Conservation (phyloP, 805 yeast genomes). For the Starmerella bombicola region DNA sequence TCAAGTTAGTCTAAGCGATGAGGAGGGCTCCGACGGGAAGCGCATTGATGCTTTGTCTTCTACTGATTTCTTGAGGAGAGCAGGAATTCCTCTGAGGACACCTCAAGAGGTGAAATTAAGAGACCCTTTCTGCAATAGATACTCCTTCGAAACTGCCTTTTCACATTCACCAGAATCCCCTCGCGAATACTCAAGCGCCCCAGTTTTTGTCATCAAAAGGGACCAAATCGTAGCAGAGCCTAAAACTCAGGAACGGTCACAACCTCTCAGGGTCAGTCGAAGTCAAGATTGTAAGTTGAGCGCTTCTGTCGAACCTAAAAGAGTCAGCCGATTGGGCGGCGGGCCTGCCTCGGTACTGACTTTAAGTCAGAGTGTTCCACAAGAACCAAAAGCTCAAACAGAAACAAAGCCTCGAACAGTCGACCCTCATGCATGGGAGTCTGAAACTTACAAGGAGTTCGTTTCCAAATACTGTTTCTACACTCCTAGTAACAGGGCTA, state of each 20-base stretch:
- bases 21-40: background rate
- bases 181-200: background rate
- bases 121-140: constrained; percentile 22
- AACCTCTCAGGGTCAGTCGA: too few relatives aligned
- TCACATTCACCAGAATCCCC: constrained; percentile 13
- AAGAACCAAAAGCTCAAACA: too few relatives aligned
- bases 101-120: background rate
- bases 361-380: too few relatives aligned
- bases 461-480: constrained; percentile 33
- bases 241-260: too few relatives aligned
- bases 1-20: background rate
- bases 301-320: too few relatives aligned
- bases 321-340: too few relatives aligned
- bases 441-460: constrained; percentile 30
- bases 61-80: background rate
- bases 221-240: background rate
- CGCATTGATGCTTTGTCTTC: background rate
- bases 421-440: constrained; percentile 26
- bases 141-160: constrained; percentile 26
- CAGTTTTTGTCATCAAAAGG: background rate
- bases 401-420: too few relatives aligned
- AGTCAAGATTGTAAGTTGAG: too few relatives aligned
- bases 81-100: constrained; percentile 2
- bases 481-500: constrained; percentile 20
- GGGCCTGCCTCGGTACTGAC: too few relatives aligned